Evolutionary conservation across 371 early-diverging fungal genomes (phyloP).

Genomic region (Zopfochytrium polystomum): DNA sequence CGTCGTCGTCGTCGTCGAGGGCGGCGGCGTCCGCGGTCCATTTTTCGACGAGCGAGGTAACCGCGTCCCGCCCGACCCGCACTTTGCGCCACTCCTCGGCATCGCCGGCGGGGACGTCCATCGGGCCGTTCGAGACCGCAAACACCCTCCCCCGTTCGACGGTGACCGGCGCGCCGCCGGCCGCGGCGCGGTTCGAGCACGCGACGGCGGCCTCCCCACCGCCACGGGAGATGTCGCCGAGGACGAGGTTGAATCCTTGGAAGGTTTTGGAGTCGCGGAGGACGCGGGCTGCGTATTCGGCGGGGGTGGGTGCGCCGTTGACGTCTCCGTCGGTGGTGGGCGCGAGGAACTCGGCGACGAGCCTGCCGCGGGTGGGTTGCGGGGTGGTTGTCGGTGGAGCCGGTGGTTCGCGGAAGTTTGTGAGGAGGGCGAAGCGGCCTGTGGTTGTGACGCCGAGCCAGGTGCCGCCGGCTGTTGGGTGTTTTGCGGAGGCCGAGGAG

Average conservation of each 20-base stretch:
- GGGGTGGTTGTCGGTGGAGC: neutral
- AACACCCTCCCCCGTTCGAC: too few relatives aligned
- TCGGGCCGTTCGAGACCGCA: too few relatives aligned
- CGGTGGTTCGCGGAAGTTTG: constrained; percentile 37
- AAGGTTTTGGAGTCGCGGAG: constrained; percentile 10
- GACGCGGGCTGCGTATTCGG: constrained; percentile 12
- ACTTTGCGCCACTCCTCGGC: too few relatives aligned
- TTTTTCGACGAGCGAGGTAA: too few relatives aligned
- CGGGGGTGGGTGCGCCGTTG: too few relatives aligned
- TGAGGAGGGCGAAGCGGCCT: constrained; percentile 38
- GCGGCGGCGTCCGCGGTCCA: too few relatives aligned
- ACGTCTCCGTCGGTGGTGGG: too few relatives aligned
- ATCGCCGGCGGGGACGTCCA: too few relatives aligned
- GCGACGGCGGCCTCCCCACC: neutral
- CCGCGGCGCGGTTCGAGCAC: too few relatives aligned
- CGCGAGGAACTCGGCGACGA: constrained; percentile 8
- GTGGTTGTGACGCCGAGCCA: constrained; percentile 38
- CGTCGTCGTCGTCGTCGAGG: too few relatives aligned
- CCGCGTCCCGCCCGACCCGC: too few relatives aligned
- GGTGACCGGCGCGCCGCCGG: too few relatives aligned
- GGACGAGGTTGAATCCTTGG: constrained; percentile 46
- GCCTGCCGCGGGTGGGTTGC: constrained; percentile 2
- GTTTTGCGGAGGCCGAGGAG: neutral
- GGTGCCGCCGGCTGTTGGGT: constrained; percentile 18
- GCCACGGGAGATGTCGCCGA: constrained; percentile 21